phyloP scores from a whole-genome alignment of 768 basidiomycete genomes.

The Psilocybe cubensis region DNA sequence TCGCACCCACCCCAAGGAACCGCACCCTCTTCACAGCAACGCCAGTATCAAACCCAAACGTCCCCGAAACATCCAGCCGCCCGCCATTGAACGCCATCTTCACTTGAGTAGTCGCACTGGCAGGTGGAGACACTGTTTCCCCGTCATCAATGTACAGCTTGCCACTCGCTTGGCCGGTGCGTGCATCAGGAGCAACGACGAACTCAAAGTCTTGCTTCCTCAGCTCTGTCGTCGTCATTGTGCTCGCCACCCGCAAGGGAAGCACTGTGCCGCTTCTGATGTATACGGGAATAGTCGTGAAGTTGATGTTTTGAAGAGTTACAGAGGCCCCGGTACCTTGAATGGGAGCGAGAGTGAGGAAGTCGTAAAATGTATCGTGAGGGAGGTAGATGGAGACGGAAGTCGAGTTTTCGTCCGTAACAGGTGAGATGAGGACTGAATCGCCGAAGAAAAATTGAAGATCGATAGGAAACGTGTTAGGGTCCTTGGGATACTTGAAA shows the following conservation, averaged over 20 bases:
- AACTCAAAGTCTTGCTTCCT: conserved; percentile 62
- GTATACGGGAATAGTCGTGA: conserved; percentile 63
- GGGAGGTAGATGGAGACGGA: conserved; percentile 67
- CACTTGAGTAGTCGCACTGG: conserved; percentile 30
- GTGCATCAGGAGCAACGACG: conserved; percentile 58
- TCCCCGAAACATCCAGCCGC: conserved; percentile 36
- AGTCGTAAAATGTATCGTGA: conserved; percentile 68
- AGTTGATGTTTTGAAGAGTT: conserved; percentile 49
- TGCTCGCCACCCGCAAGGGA: conserved; percentile 54
- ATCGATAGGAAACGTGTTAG: conserved; percentile 60
- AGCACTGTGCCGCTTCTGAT: conserved; percentile 64
- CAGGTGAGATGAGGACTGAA: conserved; percentile 70
- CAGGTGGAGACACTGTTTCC: conserved; percentile 43
- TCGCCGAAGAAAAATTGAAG: conserved; percentile 73
- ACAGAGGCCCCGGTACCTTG: conserved; percentile 49
- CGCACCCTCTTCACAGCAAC: conserved; percentile 40
- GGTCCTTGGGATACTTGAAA: conserved; percentile 70
- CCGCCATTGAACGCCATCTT: conserved; percentile 34
- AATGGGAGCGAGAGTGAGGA: conserved; percentile 50
- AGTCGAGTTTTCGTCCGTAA: conserved; percentile 61
- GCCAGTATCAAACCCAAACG: conserved; percentile 39
- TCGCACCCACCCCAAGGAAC: conserved; percentile 38
- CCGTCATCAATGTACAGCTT: conserved; percentile 69
- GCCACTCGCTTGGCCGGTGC: conserved; percentile 53
- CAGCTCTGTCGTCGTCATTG: conserved; percentile 65